Conservation (phyloP, 345 rosid genomes). For the Hypericum androsaemum region DNA sequence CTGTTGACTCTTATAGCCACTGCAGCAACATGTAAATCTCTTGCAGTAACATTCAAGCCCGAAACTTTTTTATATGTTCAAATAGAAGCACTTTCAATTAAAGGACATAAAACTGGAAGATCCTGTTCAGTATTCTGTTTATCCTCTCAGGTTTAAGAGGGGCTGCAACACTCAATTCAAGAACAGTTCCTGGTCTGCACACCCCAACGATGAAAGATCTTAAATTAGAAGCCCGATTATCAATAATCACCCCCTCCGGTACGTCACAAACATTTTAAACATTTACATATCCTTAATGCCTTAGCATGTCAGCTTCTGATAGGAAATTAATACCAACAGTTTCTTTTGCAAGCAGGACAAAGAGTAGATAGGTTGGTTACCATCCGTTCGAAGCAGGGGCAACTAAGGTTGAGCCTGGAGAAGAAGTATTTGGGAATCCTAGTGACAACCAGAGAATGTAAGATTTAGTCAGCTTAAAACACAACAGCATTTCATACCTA, state of each 20-base stretch:
- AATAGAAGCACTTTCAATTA: no score
- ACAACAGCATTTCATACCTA: no score
- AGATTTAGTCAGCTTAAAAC: neutral
- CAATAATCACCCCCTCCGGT: constrained; percentile 7
- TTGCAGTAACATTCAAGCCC: no score
- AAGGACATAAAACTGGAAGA: no score
- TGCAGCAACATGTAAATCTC: constrained; percentile 6
- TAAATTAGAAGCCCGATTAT: constrained; percentile 4
- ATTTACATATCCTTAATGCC: no score
- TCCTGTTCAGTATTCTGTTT: neutral
- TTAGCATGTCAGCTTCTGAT: no score
- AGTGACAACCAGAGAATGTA: constrained; percentile 1
- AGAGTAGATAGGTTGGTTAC: neutral
- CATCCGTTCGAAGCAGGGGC: neutral
- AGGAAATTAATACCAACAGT: no score
- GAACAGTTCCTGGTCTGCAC: neutral
- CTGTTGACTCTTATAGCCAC: constrained; percentile 5
- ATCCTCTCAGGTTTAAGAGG: constrained; percentile 8
- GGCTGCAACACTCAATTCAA: constrained; percentile 6
- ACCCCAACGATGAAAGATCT: neutral
- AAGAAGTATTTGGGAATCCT: constrained; percentile 2
- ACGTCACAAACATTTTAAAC: neutral
- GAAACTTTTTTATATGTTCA: no score
- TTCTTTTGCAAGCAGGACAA: no score
- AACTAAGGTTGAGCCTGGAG: neutral